phyloP scores from a whole-genome alignment of 768 basidiomycete genomes.

The Rhodotorula graminis region DNA sequence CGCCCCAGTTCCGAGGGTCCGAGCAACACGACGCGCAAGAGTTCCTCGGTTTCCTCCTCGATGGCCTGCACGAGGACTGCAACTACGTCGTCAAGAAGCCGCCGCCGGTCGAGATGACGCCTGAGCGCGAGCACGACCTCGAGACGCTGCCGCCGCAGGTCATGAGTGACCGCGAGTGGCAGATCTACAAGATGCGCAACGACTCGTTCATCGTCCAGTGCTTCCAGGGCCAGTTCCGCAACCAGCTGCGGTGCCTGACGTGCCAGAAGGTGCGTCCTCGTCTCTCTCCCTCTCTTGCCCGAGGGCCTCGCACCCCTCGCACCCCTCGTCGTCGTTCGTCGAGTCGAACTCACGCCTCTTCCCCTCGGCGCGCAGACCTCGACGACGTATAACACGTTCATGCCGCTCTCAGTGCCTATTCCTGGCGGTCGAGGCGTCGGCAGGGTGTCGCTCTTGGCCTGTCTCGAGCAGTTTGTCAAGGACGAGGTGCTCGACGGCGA shows the following conservation, averaged over 20 bases:
- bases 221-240: conserved; percentile 96
- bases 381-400: conserved; percentile 57
- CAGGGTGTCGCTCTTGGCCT: conserved; percentile 67
- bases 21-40: conserved; percentile 99
- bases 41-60: conserved; percentile 90
- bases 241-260: conserved; percentile 78
- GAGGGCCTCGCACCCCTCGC: too few relatives aligned
- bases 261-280: conserved; percentile 68
- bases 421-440: conserved; percentile 59
- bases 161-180: conserved; percentile 90
- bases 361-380: conserved; percentile 43
- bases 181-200: conserved; percentile 77
- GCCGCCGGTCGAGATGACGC: conserved; percentile 60
- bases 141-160: conserved; percentile 80
- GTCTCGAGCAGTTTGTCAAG: conserved; percentile 84
- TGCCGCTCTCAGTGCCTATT: conserved; percentile 86
- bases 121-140: conserved; percentile 78
- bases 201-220: conserved; percentile 92
- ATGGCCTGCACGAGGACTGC: conserved; percentile 93
- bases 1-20: conserved; percentile 67
- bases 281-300: background rate
- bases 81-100: conserved; percentile 86
- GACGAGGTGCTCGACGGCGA: conserved; percentile 85
- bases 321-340: background rate
- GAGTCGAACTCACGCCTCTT: background rate